Percentiles rank a stretch among this genome's conserved stretches.
Conservation (phyloP, 78 protist species). For the Dictyostelium brefeldianum region DNA sequence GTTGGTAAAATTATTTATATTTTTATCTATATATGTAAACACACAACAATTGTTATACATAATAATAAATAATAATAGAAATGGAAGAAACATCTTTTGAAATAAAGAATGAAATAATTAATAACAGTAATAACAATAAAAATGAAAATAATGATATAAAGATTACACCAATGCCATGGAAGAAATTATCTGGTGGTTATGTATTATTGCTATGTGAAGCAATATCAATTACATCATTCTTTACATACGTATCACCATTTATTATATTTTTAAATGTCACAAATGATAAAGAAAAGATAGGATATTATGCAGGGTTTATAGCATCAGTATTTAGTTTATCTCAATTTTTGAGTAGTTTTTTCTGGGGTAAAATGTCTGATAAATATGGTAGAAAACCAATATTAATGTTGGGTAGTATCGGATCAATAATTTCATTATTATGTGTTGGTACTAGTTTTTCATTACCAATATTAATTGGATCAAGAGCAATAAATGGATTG, state of each 20-base stretch:
- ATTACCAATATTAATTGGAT: conserved; percentile 22
- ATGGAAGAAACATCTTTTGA: no score
- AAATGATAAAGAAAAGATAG: conserved; percentile 25
- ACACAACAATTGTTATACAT: no score
- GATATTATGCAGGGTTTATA: conserved; percentile 57
- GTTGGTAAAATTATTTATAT: no score
- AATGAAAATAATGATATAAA: not conserved
- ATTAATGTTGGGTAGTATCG: conserved; percentile 32
- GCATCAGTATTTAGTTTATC: conserved; percentile 54
- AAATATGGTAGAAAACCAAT: conserved; percentile 66
- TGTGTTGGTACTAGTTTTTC: conserved; percentile 2
- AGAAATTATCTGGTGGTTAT: conserved; percentile 36
- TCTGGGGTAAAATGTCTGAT: conserved; percentile 78
- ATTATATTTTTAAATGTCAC: conserved; percentile 17
- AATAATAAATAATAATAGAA: no score
- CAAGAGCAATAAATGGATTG: conserved; percentile 69
- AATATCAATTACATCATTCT: conserved; percentile 42
- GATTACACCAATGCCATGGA: conserved; percentile 29
- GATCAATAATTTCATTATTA: conserved; percentile 33
- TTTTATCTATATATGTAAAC: no score
- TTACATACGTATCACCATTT: conserved; percentile 52
- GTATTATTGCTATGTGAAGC: conserved; percentile 55
- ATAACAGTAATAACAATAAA: no score
- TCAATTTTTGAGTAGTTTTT: conserved; percentile 46
- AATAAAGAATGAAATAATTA: no score